Conservation (phyloP, 768 basidiomycete genomes). For the Pisolithus tinctorius region DNA sequence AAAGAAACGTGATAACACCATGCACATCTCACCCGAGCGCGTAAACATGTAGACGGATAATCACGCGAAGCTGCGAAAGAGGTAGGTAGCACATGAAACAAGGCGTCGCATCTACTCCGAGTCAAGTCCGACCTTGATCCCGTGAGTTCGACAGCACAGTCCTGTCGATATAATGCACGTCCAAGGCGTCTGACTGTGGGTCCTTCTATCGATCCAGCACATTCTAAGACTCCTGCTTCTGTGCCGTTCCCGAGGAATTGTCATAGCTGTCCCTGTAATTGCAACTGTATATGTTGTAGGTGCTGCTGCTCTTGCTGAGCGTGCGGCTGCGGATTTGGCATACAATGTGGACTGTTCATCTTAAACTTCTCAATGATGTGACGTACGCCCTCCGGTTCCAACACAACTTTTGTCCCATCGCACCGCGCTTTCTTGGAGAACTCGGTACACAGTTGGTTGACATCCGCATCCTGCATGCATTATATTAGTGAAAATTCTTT, state of each 20-base stretch:
- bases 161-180: not conserved
- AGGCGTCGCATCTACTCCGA: too few species aligned
- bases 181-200: not conserved
- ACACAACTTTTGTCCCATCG: conserved; percentile 77
- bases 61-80: too few species aligned
- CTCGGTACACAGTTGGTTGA: conserved; percentile 72
- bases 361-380: conserved; percentile 38
- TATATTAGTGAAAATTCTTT: not conserved
- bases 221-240: not conserved
- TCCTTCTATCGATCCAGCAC: not conserved
- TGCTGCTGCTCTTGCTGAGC: conserved; percentile 5
- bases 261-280: not conserved
- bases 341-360: conserved; percentile 15
- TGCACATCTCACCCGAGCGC: not conserved
- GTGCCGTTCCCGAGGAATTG: not conserved
- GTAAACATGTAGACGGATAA: too few species aligned
- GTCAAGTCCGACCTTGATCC: too few species aligned
- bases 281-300: not conserved
- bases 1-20: too few species aligned
- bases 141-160: too few species aligned
- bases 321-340: conserved; percentile 1
- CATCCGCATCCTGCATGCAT: conserved; percentile 56
- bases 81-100: too few species aligned
- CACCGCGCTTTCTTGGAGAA: conserved; percentile 79
- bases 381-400: conserved; percentile 45